Evolutionary conservation across 225 moss, liverwort and hornwort genomes (phyloP).

Genomic region (Physcomitrellopsis africana): DNA sequence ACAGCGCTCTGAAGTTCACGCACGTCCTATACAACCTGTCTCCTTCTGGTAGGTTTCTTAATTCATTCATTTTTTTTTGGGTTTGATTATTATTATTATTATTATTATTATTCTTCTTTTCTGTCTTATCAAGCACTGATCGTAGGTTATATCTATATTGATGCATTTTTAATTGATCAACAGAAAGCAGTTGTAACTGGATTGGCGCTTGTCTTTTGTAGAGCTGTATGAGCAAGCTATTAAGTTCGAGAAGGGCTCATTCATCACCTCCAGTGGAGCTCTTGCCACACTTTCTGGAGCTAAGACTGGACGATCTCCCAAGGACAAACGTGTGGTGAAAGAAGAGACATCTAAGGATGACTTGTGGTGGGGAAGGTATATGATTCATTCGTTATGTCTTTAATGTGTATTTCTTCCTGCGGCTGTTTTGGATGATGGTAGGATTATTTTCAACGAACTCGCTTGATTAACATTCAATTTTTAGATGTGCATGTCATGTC

Average conservation of each 20-base stretch:
- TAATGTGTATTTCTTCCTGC: too few relatives aligned
- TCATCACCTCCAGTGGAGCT: conserved; percentile 89
- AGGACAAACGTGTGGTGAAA: conserved; percentile 95
- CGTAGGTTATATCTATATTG: too few relatives aligned
- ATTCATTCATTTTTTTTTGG: not conserved
- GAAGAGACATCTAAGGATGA: conserved; percentile 82
- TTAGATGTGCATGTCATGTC: too few relatives aligned
- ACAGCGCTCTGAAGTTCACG: conserved; percentile 96
- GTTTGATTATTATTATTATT: not conserved
- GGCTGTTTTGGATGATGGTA: too few relatives aligned
- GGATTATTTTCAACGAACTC: too few relatives aligned
- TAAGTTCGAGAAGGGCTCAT: conserved; percentile 92
- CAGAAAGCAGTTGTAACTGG: not conserved
- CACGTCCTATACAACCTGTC: conserved; percentile 94
- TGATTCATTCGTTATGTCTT: not conserved
- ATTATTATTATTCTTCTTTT: not conserved
- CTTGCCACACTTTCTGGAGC: conserved; percentile 96
- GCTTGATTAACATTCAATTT: too few relatives aligned
- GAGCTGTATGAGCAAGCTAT: conserved; percentile 97
- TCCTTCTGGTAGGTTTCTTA: conserved; percentile 65
- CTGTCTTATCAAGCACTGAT: too few relatives aligned
- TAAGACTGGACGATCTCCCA: conserved; percentile 95
- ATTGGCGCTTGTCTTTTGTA: conserved; percentile 27
- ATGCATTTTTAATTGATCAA: not conserved
- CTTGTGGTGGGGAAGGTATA: conserved; percentile 99